Evolutionary conservation across 2,329 filamentous ascomycete genomes (phyloP), one percentile per base, ranked within the genome.

Genomic region (Huntiella abstrusa): DNA sequence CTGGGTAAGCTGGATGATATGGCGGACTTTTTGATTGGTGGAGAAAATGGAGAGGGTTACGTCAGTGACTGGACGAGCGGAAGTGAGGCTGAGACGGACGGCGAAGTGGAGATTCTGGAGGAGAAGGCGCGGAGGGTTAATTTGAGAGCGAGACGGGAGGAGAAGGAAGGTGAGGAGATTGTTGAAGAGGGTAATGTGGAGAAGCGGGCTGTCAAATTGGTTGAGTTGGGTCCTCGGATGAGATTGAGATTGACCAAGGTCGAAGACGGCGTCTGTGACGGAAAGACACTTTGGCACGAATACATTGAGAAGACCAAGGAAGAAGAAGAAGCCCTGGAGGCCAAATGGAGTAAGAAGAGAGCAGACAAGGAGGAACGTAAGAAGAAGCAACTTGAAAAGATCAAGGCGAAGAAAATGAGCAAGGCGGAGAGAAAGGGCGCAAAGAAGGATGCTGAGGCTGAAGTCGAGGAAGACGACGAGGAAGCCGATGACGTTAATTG

Each of bases 261-360:
- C 4, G 91, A 98, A 58, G 91, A 98, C 55, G 91, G 88, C 1
- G 63, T 96, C 5, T 95, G 86, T 56, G 72, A 74, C 19, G 91
- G 91, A 43, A 91, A 85, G 59, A 73, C 94, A 48, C 83, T 98
- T 82, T 98, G 91, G 91, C 91, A 98, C 61, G 86, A 95, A 59
- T 92, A 85, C 58, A 77, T 96, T 45, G 75, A 80, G 58, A 98
- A 98, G 70, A 77, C 75, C 5, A 76, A 76, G 54, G 71, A 75
- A 13, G 87, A 98, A 60, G 65, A 85, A 48, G 73, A 78, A 57
- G 75, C 81, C 52, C 63, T 95, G 54, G 87, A 96, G 54, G 75
- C 79, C 65, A 73, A 75, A 54, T 96, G 91, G 83, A 80, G 86
- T 54, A 65, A 80, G 63, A 73, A 75, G 56, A 71, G 74, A 48